Evolutionary conservation across 2,329 filamentous ascomycete species (phyloP), one percentile per base, ranked within the genome.

Genomic region (Lachnellula arida): DNA sequence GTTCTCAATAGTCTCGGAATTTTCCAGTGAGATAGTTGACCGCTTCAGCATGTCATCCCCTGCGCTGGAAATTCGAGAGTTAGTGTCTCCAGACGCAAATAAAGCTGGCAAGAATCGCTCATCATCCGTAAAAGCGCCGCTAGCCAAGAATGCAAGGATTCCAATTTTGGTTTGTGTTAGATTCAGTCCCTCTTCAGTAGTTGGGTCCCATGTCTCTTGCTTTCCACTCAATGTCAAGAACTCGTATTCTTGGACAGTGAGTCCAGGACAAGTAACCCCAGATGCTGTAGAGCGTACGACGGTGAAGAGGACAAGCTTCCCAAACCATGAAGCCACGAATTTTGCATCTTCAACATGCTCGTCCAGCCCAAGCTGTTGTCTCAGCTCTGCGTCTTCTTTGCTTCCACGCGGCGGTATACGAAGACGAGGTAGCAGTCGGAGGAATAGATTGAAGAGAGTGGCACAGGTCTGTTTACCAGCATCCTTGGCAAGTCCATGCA

Each of bases 41-140:
- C 92, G 81, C 72, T 97, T 99, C 61, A 97, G 73, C 49, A 95
- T 82, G 65, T 96, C 91, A 55, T 97, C 91, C 0, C 89, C 93
- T n/a, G 90, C 76, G n/a, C 88, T 84, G 11, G 89, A 85, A 39
- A 97, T 85, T 8, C 87, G 82, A 37, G 86, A 90, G 62, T 97
- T 94, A 1, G 85, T 76, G 71, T 92, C 92, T 0, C 91, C 86
- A 25, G 91, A 87, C 5, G 92, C 91, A 68, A 89, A 91, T 1
- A 97, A 73, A 0, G 91, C 88, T 0, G 93, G 88, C 12, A 97
- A 71, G 64, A 97, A 91, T 34, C 91, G 85, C 67, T 97, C 89
- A 0, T 84, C 74, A 59, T 97, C 91, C 0, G 77, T 85, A 71
- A 99, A 97, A 6, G 92, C 85, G 4, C 90, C 91, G 67, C 90